Percentiles rank a stretch among this genome's conserved stretches.
These are phyloP conservation scores for Torulaspora pretoriensis DNA, from an alignment of 1,139 yeast genomes.

Conservation along the genomic window DNA sequence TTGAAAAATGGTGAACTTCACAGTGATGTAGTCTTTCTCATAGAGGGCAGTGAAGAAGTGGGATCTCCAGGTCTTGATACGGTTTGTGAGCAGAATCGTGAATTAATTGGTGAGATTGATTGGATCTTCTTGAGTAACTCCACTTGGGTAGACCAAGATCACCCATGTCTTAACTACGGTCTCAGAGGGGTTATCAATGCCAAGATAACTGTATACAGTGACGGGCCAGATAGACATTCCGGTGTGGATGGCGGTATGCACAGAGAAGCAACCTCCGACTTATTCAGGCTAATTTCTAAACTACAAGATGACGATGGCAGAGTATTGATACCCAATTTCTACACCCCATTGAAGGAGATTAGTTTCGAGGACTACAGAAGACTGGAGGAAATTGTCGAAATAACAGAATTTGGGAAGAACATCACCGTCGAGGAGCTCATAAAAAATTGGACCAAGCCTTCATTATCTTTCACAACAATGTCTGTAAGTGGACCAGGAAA, in stretches of 20 bases:
- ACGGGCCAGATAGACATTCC: conserved; percentile 84
- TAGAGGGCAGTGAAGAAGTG: conserved; percentile 95
- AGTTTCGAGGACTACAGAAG: conserved; percentile 52
- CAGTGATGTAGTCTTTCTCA: conserved; percentile 73
- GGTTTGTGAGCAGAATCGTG: conserved; percentile 49
- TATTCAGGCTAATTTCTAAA: conserved; percentile 65
- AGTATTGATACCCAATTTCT: conserved; percentile 65
- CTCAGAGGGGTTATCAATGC: conserved; percentile 86
- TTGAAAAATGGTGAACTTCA: conserved; percentile 49
- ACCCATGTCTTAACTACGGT: conserved; percentile 92
- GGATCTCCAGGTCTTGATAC: conserved; percentile 84
- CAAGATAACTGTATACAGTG: conserved; percentile 63
- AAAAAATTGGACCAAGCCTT: conserved; percentile 90
- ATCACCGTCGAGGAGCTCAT: conserved; percentile 50
- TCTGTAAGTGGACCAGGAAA: conserved; percentile 88
- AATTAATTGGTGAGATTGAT: conserved; percentile 65
- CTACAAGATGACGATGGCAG: conserved; percentile 56
- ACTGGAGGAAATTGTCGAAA: conserved; percentile 57
- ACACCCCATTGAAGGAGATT: conserved; percentile 58
- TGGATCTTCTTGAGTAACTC: conserved; percentile 89
- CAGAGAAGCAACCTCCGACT: conserved; percentile 84
- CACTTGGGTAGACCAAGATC: conserved; percentile 85
- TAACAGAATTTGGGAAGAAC: conserved; percentile 38
- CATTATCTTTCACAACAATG: conserved; percentile 82
- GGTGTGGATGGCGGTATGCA: conserved; percentile 95